Evolutionary conservation across 768 basidiomycete genomes (phyloP).

Genomic region (Mycena alexandri): DNA sequence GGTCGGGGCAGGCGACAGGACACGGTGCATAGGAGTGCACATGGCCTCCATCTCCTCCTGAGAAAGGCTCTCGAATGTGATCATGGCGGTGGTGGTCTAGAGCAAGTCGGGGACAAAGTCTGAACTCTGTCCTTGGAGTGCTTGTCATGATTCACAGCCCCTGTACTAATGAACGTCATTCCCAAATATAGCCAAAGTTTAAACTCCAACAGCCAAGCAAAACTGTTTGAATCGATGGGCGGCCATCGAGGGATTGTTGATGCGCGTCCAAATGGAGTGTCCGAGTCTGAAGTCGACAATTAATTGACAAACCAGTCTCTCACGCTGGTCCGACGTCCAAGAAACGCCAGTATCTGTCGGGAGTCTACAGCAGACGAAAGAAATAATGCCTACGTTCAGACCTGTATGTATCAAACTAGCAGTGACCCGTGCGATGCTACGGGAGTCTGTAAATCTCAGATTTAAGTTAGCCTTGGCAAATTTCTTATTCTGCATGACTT

Average conservation of each 20-base stretch:
- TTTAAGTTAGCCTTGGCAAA: too few species aligned
- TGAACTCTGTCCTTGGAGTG: too few species aligned
- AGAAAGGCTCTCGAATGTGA: slow-evolving; percentile 26
- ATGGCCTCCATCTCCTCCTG: slow-evolving; percentile 31
- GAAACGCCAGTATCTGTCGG: too few species aligned
- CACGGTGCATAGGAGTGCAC: slow-evolving; percentile 30
- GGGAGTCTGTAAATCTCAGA: too few species aligned
- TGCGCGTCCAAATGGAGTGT: not conserved
- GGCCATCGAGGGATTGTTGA: not conserved
- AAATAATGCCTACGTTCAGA: too few species aligned
- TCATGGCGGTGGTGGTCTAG: slow-evolving; percentile 16
- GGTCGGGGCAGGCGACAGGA: slow-evolving; percentile 7
- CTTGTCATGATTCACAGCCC: slow-evolving; percentile 5
- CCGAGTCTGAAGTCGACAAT: not conserved
- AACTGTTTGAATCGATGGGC: not conserved
- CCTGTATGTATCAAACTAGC: too few species aligned
- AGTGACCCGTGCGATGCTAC: too few species aligned
- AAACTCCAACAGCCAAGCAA: not conserved
- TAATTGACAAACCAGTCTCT: too few species aligned
- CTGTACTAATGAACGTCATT: not conserved
- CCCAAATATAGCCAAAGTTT: slow-evolving; percentile 1
- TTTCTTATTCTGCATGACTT: too few species aligned
- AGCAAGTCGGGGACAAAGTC: too few species aligned
- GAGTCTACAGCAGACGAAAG: too few species aligned
- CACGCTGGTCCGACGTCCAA: too few species aligned